Base-by-base conservation (phyloP, 768 basidiomycete genomes). In the Boletus sp. region DNA sequence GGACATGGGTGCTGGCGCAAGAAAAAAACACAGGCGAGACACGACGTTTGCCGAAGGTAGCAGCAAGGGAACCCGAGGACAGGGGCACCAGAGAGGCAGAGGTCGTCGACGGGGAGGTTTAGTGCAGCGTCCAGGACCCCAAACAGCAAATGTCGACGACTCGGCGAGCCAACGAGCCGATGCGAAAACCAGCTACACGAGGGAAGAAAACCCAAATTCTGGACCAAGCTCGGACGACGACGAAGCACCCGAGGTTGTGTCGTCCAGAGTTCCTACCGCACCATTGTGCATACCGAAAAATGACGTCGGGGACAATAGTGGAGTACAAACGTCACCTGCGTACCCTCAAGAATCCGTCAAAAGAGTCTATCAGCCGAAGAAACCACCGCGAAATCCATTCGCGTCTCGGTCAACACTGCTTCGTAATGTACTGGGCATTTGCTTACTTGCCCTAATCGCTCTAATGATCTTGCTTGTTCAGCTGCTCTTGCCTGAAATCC, bases 401-500 rank as follows among this genome's bases (percentile, higher is more conserved):
- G 80, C 78, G 37, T 76, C 83, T 28, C 80, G 87, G 18, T 81
- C 89, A 7, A 84, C 85, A 15, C 78, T 97, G 18, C 74, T 97
- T 54, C 87, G 89, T 58, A 93, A 88, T 64, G 94, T 94, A 71
- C 68, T 84, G 32, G 18, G 3, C 15, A 46, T 28, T 52, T 40
- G 45, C 11, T 46, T 36, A 40, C 35, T 36, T 37, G 1, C 7
- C 20, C 17, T 9, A 11, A 18, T 15, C 18, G 10, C 6, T 47
- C 66, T 67, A 41, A 67, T 42, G 15, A 33, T 52, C 11, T 47
- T 36, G 30, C 47, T 47, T 50, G 24, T 61, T 18, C 64, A 94
- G 91, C 75, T 97, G 12, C 79, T 97, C 5, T 76, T 88, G 18
- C 90, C 89, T 12, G 94, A 96, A 68, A 94, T 96, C 39, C 84